Evolutionary conservation across 225 moss, liverwort and hornwort genomes (phyloP).

Genomic region (Sphagnum contortum): DNA sequence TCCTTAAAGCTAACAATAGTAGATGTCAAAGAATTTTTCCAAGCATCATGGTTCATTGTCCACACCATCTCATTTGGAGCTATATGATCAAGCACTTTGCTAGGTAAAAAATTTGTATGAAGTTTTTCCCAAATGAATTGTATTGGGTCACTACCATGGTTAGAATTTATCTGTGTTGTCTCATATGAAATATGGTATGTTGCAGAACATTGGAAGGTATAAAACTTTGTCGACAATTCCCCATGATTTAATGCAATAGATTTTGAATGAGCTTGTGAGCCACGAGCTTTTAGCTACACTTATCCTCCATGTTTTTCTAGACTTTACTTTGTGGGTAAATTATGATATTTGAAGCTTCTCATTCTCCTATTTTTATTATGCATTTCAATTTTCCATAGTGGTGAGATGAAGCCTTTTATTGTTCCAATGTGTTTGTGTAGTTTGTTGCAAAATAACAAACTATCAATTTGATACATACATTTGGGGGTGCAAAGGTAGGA

Average conservation of each 20-base stretch:
- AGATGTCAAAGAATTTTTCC: constrained; percentile 14
- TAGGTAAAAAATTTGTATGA: constrained; percentile 24
- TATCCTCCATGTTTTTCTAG: constrained; percentile 40
- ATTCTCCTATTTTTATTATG: not conserved
- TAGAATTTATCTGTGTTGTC: not conserved
- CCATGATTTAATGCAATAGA: constrained; percentile 68
- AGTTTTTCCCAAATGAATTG: too few relatives aligned
- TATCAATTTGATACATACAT: too few relatives aligned
- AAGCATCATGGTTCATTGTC: constrained; percentile 10
- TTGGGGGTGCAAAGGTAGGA: constrained; percentile 29
- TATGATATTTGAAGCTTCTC: not conserved
- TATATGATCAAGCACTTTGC: constrained; percentile 52
- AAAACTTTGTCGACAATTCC: constrained; percentile 54
- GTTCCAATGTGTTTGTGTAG: too few relatives aligned
- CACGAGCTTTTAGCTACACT: constrained; percentile 43
- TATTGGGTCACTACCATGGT: too few relatives aligned
- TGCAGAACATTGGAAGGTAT: constrained; percentile 43
- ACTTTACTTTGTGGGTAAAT: constrained; percentile 66
- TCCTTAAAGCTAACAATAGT: constrained; percentile 41
- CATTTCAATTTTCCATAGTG: too few relatives aligned
- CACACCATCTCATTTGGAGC: constrained; percentile 44
- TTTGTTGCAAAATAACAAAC: too few relatives aligned
- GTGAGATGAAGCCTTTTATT: too few relatives aligned
- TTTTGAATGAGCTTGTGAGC: constrained; percentile 67
- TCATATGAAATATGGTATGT: not conserved